These are phyloP conservation scores for Leishmania guyanensis DNA, from an alignment of 208 protist genomes.

Conservation along the genomic window DNA sequence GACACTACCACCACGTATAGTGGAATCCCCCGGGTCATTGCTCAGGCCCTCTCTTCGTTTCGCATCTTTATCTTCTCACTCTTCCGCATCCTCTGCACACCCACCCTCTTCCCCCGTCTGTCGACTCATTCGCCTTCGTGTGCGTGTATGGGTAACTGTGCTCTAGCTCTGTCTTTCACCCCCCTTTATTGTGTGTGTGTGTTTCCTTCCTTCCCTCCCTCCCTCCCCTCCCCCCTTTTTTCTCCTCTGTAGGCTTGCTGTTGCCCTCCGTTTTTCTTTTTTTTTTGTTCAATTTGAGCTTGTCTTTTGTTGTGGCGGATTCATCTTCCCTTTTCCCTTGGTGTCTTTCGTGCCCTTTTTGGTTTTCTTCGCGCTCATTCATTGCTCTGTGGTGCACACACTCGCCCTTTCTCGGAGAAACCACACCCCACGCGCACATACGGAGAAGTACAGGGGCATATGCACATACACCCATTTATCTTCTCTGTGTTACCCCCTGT, in stretches of 20 bases:
- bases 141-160: neutral
- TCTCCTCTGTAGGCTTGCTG: neutral
- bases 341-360: neutral
- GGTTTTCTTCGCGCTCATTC: neutral
- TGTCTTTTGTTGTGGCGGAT: neutral
- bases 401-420: neutral
- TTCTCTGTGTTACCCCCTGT: neutral
- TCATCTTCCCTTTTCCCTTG: neutral
- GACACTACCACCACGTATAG: neutral
- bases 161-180: neutral
- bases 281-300: constrained; percentile 19
- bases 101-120: neutral
- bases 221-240: neutral
- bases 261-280: constrained; percentile 10
- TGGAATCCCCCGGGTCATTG: neutral
- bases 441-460: neutral
- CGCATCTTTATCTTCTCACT: neutral
- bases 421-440: neutral
- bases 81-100: neutral
- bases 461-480: neutral
- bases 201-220: neutral
- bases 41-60: neutral
- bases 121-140: neutral
- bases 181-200: neutral
- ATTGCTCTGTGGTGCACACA: neutral